Percentiles rank a stretch among this genome's conserved stretches.
Conservation (phyloP, 148 eudicot species). For the Rheum nobile region DNA sequence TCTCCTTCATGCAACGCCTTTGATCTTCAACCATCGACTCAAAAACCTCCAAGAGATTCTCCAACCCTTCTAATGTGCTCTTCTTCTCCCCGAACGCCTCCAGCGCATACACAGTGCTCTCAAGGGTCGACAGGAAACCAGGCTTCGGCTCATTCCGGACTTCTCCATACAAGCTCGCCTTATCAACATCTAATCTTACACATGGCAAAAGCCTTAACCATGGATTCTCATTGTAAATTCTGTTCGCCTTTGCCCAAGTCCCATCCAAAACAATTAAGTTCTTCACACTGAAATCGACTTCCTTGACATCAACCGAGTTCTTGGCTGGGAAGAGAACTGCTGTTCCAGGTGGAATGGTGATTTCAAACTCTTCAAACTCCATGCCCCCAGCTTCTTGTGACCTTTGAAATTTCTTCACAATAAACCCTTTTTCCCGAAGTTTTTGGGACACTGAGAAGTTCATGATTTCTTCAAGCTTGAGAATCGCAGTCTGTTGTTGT, state of each 20-base stretch:
- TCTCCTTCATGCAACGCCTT: conserved; percentile 40
- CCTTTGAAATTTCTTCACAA: conserved; percentile 45
- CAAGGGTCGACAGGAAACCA: conserved; percentile 71
- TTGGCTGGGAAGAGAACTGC: conserved; percentile 65
- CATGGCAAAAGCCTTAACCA: conserved; percentile 75
- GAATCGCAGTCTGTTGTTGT: neutral
- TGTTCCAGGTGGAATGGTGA: conserved; percentile 52
- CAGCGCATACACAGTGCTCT: conserved; percentile 72
- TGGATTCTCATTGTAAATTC: conserved; percentile 80
- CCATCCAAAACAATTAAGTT: conserved; percentile 87
- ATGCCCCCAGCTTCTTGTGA: conserved; percentile 21
- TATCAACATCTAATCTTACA: conserved; percentile 55
- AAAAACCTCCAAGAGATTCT: conserved; percentile 54
- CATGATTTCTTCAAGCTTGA: conserved; percentile 23
- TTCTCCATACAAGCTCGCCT: conserved; percentile 61
- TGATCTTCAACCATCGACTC: conserved; percentile 85
- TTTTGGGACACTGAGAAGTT: conserved; percentile 14
- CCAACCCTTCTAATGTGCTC: conserved; percentile 27
- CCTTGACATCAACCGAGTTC: conserved; percentile 31
- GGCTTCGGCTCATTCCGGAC: conserved; percentile 75
- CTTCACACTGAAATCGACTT: conserved; percentile 45
- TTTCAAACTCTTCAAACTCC: conserved; percentile 44
- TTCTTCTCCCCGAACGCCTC: conserved; percentile 43
- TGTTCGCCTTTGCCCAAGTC: conserved; percentile 80
- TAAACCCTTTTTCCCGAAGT: conserved; percentile 35